Evolutionary conservation across 2,329 filamentous ascomycete genomes (phyloP).

Genomic region (Chaetomiaceae sp.): DNA sequence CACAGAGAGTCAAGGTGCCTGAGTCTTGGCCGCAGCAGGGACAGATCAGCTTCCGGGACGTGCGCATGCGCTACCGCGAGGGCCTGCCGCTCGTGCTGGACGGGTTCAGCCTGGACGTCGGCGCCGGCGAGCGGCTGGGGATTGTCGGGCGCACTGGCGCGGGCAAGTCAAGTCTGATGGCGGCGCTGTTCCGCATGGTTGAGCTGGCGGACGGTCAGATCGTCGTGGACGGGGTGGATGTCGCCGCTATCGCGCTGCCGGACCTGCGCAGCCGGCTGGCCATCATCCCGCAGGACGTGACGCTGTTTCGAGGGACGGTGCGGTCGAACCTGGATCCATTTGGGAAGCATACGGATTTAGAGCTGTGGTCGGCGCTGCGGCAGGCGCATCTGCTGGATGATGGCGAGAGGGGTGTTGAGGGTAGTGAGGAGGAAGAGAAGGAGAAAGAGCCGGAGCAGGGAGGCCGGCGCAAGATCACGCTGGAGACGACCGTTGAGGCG

Average conservation of each 20-base stretch:
- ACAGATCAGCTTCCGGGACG: neutral
- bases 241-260: neutral
- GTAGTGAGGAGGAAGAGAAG: neutral
- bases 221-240: conserved; percentile 2
- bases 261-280: neutral
- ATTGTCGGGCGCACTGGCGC: conserved; percentile 7
- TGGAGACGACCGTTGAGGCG: neutral
- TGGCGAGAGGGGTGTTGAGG: neutral
- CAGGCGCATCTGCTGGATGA: neutral
- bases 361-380: neutral
- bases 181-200: neutral
- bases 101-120: neutral
- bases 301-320: neutral
- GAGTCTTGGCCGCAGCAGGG: neutral
- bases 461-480: neutral
- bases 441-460: neutral
- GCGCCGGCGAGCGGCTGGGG: neutral
- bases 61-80: neutral
- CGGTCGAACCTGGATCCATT: neutral
- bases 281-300: neutral
- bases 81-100: neutral
- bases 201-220: neutral
- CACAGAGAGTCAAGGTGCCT: too few species aligned
- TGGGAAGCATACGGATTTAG: neutral
- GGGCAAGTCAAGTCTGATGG: neutral